Base-by-base conservation (phyloP, 2,329 filamentous ascomycete species). In the Sphaerulina musiva region DNA sequence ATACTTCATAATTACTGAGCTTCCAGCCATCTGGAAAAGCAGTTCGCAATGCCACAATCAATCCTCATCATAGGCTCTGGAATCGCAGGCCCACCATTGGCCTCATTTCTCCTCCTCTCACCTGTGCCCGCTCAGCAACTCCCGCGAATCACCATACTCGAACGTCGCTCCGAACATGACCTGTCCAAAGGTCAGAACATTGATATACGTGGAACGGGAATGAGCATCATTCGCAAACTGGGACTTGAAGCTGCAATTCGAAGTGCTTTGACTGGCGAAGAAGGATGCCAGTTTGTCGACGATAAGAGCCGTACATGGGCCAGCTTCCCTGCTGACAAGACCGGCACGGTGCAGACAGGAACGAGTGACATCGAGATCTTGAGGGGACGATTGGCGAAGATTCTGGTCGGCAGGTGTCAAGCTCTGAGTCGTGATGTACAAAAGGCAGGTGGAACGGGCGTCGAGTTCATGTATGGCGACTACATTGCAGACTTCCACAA, bases 311-410 rank as follows among this genome's bases (percentile, higher is more conserved):
- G 51, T 1, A 44, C 56, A 11, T 62, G 58, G 61, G 64, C 56
- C 2, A 34, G 53, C 2, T 55, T 61, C 12, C 55, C 56, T 5
- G 67, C 62, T 7, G 63, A 66, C 32, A 64, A 64, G 53, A 56
- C 57, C 4, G 65, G 64, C 34, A 63, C 60, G 23, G 34, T 59
- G 2, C 60, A 64, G 36, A 64, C 60, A n/a, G 59, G 59, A 5
- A 68, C 67, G n/a, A 62, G 60, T 40, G 66, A 68, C 46, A 59
- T 68, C 20, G 68, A 70, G 54, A 68, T 70, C 41, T 48, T 69
- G 54, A 47, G 68, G 12, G 66, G 66, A 4, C 50, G 57, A 7
- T 53, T 70, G 12, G 65, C 62, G 3, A 46, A 62, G 9, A 54
- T 68, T 12, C 56, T 62, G 6, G 62, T 60, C 29, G 39, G 59